Percentiles rank a stretch among this genome's conserved stretches.
phyloP scores from a whole-genome alignment of 176 grass and related monocot genomes.

The Eleusine coracana region DNA sequence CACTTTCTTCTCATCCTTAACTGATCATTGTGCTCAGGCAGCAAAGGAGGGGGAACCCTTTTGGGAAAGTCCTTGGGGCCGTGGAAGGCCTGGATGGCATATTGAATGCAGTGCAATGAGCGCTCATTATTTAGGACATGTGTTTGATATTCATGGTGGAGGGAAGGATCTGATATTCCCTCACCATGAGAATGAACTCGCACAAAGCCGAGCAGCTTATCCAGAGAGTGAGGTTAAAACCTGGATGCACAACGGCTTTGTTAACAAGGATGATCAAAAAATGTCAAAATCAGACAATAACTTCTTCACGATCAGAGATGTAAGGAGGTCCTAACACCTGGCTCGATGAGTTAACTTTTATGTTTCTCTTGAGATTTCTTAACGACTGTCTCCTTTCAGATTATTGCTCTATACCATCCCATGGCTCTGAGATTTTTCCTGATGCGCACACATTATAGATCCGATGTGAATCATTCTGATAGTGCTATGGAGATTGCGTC shows the following conservation, averaged over 20 bases:
- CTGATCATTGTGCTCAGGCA: constrained; percentile 36
- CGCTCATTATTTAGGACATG: constrained; percentile 58
- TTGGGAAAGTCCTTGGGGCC: constrained; percentile 82
- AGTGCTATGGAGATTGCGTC: constrained; percentile 64
- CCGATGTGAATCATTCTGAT: constrained; percentile 90
- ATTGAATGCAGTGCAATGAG: constrained; percentile 91
- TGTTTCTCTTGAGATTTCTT: neutral
- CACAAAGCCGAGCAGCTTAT: constrained; percentile 64
- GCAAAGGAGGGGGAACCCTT: constrained; percentile 65
- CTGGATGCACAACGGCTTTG: constrained; percentile 80
- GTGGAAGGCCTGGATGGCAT: constrained; percentile 82
- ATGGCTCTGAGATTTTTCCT: constrained; percentile 92
- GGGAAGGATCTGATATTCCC: constrained; percentile 76
- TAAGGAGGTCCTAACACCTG: constrained; percentile 40
- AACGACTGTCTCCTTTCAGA: constrained; percentile 43
- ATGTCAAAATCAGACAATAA: constrained; percentile 82
- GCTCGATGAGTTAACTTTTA: neutral
- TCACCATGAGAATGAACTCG: constrained; percentile 88
- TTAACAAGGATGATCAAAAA: constrained; percentile 71
- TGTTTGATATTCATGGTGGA: constrained; percentile 86
- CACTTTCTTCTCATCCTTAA: constrained; percentile 35
- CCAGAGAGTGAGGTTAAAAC: constrained; percentile 54
- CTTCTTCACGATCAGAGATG: constrained; percentile 95
- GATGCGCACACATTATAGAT: constrained; percentile 92
- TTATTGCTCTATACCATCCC: constrained; percentile 85